These are phyloP conservation scores for Didymella segeticola DNA, from an alignment of 2,329 filamentous ascomycete genomes.

Conservation along the genomic window DNA sequence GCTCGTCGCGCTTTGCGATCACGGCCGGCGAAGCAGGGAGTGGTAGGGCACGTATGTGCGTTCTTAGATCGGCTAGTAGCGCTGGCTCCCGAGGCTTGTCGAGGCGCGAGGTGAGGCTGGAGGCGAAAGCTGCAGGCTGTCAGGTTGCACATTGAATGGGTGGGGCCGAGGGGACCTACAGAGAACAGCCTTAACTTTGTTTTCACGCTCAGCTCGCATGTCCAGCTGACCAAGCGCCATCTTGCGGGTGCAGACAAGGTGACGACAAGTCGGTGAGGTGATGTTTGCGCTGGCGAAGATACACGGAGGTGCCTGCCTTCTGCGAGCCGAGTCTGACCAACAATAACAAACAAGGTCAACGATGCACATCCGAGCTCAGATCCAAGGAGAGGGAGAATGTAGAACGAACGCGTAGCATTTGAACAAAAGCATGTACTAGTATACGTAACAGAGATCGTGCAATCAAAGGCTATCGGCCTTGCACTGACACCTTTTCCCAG, in stretches of 20 bases:
- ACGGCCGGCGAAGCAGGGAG: slow-evolving; percentile 33
- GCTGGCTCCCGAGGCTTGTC: slow-evolving; percentile 24
- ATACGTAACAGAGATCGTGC: not conserved
- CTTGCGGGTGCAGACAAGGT: not conserved
- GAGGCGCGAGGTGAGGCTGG: slow-evolving; percentile 34
- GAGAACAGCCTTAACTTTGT: slow-evolving; percentile 42
- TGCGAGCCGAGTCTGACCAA: not conserved
- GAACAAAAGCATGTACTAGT: not conserved
- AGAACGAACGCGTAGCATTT: not conserved
- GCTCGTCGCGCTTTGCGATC: slow-evolving; percentile 51
- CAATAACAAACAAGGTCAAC: not conserved
- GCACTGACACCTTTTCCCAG: not conserved
- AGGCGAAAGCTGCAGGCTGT: slow-evolving; percentile 43
- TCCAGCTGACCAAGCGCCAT: slow-evolving; percentile 36
- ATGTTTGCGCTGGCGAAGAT: not conserved
- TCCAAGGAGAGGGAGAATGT: not conserved
- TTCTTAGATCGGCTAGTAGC: slow-evolving; percentile 45
- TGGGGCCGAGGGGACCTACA: slow-evolving; percentile 26
- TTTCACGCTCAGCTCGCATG: slow-evolving; percentile 44
- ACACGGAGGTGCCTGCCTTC: slow-evolving; percentile 4
- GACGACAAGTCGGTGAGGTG: not conserved
- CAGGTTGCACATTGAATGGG: not conserved
- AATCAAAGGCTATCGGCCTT: not conserved
- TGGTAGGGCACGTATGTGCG: slow-evolving; percentile 52
- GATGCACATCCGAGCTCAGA: not conserved